Evolutionary conservation across 306 rosid species (phyloP), one percentile per base, ranked within the genome.

Genomic region (Carpinus fangiana): DNA sequence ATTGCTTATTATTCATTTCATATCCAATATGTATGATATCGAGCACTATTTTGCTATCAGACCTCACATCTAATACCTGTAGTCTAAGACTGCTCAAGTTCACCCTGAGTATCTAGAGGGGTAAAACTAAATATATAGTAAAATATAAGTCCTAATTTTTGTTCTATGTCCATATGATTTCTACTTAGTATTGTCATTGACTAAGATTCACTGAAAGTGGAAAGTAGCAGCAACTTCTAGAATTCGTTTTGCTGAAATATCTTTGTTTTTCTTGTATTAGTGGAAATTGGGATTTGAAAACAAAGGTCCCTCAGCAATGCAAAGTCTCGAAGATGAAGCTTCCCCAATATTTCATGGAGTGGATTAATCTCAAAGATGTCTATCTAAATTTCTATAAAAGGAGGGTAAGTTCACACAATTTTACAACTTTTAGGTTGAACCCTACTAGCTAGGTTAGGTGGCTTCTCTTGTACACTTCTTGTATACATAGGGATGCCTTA

Each of bases 211-310:
- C 45, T 53, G 31, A 31, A 76, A 51, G 31, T 34, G 57, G 10
- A 18, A 51, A 52, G 56, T 38, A 55, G n/a, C 34, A 53, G 5
- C 48, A 47, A 56, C 36, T 47, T 36, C 36, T 36, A 18, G 68
- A 70, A 55, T 76, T 77, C 74, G 53, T 12, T 50, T 66, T 62
- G 73, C 76, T 78, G 62, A 74, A 48, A 11, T 56, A 17, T 45
- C 62, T 52, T 60, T 78, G 66, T 78, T 66, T 26, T 45, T 12
- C 64, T 80, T 77, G 74, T 74, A 81, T 75, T 73, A 92, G 97
- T 84, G 98, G 98, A 86, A 94, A 94, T 86, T 94, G 97, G 98
- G 98, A 94, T 88, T 77, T 94, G 85, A 92, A 94, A 85, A 94
- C 97, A 76, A 93, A 94, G 89, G 87, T 92, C 79, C 97, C 94